A percentile compares a stretch with the other conserved stretches of the same genome.
phyloP scores from a whole-genome alignment of 2,329 filamentous ascomycete genomes.

The Botrytis deweyae region DNA sequence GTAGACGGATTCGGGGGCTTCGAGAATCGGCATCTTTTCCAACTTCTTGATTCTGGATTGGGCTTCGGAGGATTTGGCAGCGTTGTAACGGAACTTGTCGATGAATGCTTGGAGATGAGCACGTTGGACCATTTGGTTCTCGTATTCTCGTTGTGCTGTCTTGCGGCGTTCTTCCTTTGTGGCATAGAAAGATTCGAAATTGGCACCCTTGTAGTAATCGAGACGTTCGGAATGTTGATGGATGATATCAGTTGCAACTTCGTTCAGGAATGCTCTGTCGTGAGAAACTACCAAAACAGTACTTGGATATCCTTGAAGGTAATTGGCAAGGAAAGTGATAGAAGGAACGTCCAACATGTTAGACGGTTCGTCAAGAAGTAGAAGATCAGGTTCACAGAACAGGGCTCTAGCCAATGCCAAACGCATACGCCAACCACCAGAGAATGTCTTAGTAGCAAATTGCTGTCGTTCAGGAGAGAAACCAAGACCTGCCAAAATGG shows the following conservation, averaged over 20 bases:
- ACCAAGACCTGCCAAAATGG: conserved; percentile 92
- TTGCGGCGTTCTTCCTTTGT: conserved; percentile 97
- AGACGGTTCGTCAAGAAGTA: conserved; percentile 97
- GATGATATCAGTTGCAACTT: conserved; percentile 98
- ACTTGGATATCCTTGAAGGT: conserved; percentile 90
- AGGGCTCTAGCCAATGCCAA: conserved; percentile 89
- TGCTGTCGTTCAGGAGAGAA: conserved; percentile 94
- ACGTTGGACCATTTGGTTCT: conserved; percentile 93
- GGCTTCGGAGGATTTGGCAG: conserved; percentile 95
- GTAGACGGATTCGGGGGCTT: conserved; percentile 90
- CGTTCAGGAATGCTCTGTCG: conserved; percentile 98
- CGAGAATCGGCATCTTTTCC: conserved; percentile 91
- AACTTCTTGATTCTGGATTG: conserved; percentile 99
- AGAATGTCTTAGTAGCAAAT: conserved; percentile 94
- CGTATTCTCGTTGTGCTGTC: conserved; percentile 94
- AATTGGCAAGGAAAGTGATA: conserved; percentile 95
- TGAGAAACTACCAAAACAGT: conserved; percentile 96
- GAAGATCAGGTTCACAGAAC: conserved; percentile 94
- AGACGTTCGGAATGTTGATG: conserved; percentile 96
- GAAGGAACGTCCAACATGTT: conserved; percentile 99
- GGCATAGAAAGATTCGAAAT: conserved; percentile 96
- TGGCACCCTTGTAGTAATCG: conserved; percentile 97
- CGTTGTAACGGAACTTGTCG: conserved; percentile 99
- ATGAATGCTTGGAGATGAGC: conserved; percentile 97
- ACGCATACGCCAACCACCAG: conserved; percentile 99